Evolutionary conservation across 306 rosid species (phyloP).

Genomic region (Vigna hirtella): DNA sequence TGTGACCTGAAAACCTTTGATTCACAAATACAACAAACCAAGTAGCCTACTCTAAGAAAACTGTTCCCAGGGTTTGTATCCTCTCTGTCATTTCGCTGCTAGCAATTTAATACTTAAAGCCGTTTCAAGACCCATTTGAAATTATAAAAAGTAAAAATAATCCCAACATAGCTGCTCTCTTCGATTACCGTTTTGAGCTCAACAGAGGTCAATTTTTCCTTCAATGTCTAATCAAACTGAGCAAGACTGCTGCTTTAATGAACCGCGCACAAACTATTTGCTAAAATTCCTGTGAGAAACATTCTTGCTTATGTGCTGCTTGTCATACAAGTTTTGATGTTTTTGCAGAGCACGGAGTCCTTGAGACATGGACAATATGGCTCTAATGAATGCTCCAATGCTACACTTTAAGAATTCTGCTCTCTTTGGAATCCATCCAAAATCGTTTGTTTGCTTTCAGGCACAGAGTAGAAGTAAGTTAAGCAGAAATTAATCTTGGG

Average conservation of each 20-base stretch:
- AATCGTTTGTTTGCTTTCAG: constrained; percentile 49
- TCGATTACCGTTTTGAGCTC: constrained; percentile 10
- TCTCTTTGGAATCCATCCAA: constrained; percentile 51
- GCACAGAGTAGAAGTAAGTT: constrained; percentile 60
- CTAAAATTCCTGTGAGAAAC: constrained; percentile 47
- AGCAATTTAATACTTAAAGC: background rate
- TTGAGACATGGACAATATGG: constrained; percentile 44
- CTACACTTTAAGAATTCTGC: constrained; percentile 52
- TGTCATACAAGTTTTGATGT: constrained; percentile 2
- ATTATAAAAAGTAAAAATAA: too few relatives aligned
- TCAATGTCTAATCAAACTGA: background rate
- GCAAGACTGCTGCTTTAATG: background rate
- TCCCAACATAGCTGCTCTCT: background rate
- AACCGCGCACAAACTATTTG: constrained; percentile 55
- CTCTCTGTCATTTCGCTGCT: background rate
- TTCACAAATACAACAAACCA: background rate
- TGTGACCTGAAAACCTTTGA: background rate
- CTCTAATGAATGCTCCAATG: constrained; percentile 49
- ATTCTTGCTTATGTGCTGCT: constrained; percentile 6
- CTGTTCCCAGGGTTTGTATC: background rate
- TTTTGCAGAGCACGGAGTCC: background rate
- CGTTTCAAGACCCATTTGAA: constrained; percentile 11
- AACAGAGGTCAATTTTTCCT: background rate
- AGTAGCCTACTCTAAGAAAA: background rate
- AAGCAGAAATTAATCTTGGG: background rate